Evolutionary conservation across 2,329 filamentous ascomycete species (phyloP), one percentile per base, ranked within the genome.

Genomic region (Paracoccidioides brasiliensis): DNA sequence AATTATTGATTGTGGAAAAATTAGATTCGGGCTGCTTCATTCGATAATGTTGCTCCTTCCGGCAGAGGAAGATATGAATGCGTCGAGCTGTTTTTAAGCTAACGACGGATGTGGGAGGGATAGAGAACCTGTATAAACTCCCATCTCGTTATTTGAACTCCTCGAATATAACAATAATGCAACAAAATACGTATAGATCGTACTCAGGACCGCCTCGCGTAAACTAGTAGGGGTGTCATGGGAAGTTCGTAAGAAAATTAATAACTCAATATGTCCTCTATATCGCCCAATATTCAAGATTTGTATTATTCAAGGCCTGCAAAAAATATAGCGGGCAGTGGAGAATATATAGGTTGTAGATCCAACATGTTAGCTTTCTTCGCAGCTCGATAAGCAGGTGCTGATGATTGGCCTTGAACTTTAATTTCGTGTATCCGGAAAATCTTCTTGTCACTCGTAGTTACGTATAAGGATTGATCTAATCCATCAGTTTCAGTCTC

Each of bases 361-460:
- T 66, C 61, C 45, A 73, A 62, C 64, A 73, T 67, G 38, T 65
- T 66, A 58, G 72, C 71, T 55, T 74, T 72, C 38, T 72, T 61
- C 35, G 72, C 69, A 53, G 68, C 68, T 14, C 64, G 62, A 52
- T 69, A 64, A 5, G 67, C 70, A 42, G 67, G 65, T n/a, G 67
- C 63, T 42, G 64, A 64, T 51, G 61, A 63, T 33, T 69, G 64
- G 0, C 69, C 71, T 64, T 74, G 70, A 8, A 73, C 70, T 56
- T 72, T 73, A 62, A 73, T 66, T 49, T 65, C 62, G 38, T 69
- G 62, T 30, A 74, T 64, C 33, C 65, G 66, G 42, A 74, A 53
- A 5, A 69, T 57, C 54, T 65, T 71, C 9, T 63, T 63, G 52
- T 74, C 70, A 22, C 53, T 57, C 5, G 70, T 72, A 49, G 66